Base-by-base conservation (phyloP, 2,329 filamentous ascomycete genomes). In the Talaromyces amestolkiae region DNA sequence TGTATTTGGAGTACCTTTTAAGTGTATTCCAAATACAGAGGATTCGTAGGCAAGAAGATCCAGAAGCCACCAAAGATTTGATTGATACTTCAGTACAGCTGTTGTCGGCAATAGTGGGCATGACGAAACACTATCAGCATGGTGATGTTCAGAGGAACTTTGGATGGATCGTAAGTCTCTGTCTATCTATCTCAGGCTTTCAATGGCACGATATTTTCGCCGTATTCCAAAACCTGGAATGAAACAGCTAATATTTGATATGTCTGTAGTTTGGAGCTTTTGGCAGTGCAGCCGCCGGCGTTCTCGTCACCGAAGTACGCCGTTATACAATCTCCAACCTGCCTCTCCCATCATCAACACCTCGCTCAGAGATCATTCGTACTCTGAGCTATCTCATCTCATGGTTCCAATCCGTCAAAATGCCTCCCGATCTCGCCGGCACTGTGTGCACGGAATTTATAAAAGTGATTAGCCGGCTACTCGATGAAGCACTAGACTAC, bases 401-500 rank as follows among this genome's bases (percentile, higher is more conserved):
- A 33, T 71, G 70, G 70, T 67, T 71, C 33, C 67, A 71, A 61
- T 66, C 51, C 22, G 31, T 64, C 7, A 60, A 62, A 13, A 43
- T 66, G 17, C 51, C 62, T 15, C 64, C 39, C 2, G 65, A 39
- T 33, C 35, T 51, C 7, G 69, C 69, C 15, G 56, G 64, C 8
- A 64, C 61, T 10, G 61, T 54, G 2, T 69, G 68, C 31, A 60
- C 67, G 49, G 69, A 70, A 58, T 47, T 72, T 35, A 70, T 54
- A 24, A 71, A 71, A 47, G 65, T 68, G 2, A 69, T 72, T 1
- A 68, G 66, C 17, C 66, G 62, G 24, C 47, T 72, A 11, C 65
- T 72, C 5, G 70, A 72, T 22, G 68, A 72, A 41, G 64, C 68
- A 15, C 51, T 72, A 4, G 68, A 72, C 43, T 65, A 72, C 59